Percentiles rank a stretch among this genome's conserved stretches.
These are phyloP conservation scores for Talaromyces marneffei DNA, from an alignment of 2,329 filamentous ascomycete species.

Conservation along the genomic window DNA sequence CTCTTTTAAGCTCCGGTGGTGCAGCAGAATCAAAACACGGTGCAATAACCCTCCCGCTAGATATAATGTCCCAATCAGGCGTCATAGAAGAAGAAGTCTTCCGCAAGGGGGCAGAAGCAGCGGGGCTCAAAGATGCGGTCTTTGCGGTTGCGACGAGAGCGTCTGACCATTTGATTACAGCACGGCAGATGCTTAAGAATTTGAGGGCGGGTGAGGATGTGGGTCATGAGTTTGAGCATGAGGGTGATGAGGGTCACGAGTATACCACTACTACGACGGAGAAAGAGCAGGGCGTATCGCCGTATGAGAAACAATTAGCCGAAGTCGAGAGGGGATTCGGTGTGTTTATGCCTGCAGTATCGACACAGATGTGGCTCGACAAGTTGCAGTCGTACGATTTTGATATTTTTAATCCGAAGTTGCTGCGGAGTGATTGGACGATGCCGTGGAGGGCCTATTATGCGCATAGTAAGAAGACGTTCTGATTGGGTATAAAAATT, in stretches of 20 bases:
- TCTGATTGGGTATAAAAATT: constrained; percentile 33
- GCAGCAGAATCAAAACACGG: constrained; percentile 48
- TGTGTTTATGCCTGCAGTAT: constrained; percentile 72
- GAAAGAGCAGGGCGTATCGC: background rate
- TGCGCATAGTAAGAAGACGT: constrained; percentile 50
- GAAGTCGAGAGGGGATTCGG: constrained; percentile 67
- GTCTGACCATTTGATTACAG: constrained; percentile 92
- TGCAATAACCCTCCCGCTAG: constrained; percentile 73
- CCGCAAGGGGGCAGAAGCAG: constrained; percentile 68
- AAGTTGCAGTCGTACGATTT: constrained; percentile 76
- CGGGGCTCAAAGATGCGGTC: constrained; percentile 79
- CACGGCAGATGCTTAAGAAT: constrained; percentile 81
- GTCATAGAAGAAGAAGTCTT: constrained; percentile 88
- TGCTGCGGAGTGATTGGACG: constrained; percentile 69
- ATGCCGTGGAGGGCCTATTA: constrained; percentile 72
- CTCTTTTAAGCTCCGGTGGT: constrained; percentile 34
- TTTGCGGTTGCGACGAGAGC: constrained; percentile 90
- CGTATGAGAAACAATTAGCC: constrained; percentile 31
- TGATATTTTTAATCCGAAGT: constrained; percentile 63
- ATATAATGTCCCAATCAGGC: constrained; percentile 77
- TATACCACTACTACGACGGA: constrained; percentile 28
- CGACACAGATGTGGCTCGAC: constrained; percentile 72
- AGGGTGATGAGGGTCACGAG: constrained; percentile 64
- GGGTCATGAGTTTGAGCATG: constrained; percentile 84
- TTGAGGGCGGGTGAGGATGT: constrained; percentile 66